These are phyloP conservation scores for Cutaneotrichosporon cutaneum DNA, from an alignment of 1,284 basidiomycete genomes.

Conservation along the genomic window DNA sequence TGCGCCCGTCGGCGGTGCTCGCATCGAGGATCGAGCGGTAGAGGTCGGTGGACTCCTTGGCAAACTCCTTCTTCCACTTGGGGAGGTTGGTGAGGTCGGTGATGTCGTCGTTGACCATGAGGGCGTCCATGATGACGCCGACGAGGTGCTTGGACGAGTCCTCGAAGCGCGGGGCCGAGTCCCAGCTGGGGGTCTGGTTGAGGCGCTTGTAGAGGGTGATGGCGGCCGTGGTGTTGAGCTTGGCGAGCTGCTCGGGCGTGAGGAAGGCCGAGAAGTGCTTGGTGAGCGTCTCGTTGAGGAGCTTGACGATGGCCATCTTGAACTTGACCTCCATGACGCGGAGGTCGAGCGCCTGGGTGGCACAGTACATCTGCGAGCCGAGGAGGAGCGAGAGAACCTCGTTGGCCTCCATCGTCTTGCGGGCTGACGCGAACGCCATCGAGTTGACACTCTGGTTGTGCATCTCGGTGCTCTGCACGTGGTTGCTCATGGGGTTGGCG, in stretches of 20 bases:
- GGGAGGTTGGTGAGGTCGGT: conserved; percentile 8
- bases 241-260: conserved; percentile 10
- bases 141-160: conserved; percentile 21
- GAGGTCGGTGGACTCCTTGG: conserved; percentile 9
- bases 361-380: conserved; percentile 25
- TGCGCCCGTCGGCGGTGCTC: conserved; percentile 6
- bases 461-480: conserved; percentile 28
- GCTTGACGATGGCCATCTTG: conserved; percentile 17
- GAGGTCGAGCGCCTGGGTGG: conserved; percentile 25
- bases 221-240: conserved; percentile 16
- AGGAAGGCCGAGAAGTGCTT: conserved; percentile 20
- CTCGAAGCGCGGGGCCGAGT: conserved; percentile 22
- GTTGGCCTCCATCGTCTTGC: conserved; percentile 26
- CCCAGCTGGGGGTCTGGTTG: conserved; percentile 19
- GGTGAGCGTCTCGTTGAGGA: conserved; percentile 15
- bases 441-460: conserved; percentile 29
- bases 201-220: conserved; percentile 20
- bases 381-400: conserved; percentile 24
- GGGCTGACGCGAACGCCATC: conserved; percentile 22
- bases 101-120: conserved; percentile 10
- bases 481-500: conserved; percentile 23
- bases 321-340: conserved; percentile 22
- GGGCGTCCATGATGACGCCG: conserved; percentile 21
- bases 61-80: conserved; percentile 21
- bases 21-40: conserved; percentile 19